A percentile compares a stretch with the other conserved stretches of the same genome.
Conservation (phyloP, 2,329 filamentous ascomycete genomes). For the Trichoderma atrobrunneum region DNA sequence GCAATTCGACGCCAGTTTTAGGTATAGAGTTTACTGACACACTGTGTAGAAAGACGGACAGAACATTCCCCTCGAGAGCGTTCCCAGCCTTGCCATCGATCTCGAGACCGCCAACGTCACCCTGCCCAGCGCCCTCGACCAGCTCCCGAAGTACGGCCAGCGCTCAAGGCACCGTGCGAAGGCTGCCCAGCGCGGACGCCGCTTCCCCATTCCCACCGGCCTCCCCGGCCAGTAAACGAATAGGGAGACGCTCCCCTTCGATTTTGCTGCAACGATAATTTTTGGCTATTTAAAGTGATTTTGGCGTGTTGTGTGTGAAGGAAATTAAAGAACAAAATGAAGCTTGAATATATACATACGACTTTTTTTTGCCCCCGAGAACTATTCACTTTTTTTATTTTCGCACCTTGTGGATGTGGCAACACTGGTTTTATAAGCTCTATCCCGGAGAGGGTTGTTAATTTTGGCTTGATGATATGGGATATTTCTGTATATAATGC, state of each 20-base stretch:
- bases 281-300: not conserved
- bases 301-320: not conserved
- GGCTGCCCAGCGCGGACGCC: not conserved
- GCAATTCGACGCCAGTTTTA: too few species aligned
- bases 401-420: not conserved
- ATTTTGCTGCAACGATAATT: not conserved
- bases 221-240: not conserved
- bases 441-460: not conserved
- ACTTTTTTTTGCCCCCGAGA: not conserved
- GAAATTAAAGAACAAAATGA: not conserved
- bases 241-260: not conserved
- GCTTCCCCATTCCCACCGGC: not conserved
- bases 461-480: not conserved
- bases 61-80: constrained; percentile 26
- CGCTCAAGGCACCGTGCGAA: constrained; percentile 9
- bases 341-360: constrained; percentile 9
- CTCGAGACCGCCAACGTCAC: constrained; percentile 35
- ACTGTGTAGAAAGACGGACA: constrained; percentile 33
- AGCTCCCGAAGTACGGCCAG: constrained; percentile 31
- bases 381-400: not conserved
- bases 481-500: constrained; percentile 2
- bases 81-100: constrained; percentile 38
- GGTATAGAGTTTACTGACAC: not conserved
- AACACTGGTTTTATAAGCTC: not conserved
- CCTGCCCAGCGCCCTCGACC: constrained; percentile 25